Evolutionary conservation across 495 filamentous ascomycete genomes (phyloP).

Genomic region (Neurospora intermedia): DNA sequence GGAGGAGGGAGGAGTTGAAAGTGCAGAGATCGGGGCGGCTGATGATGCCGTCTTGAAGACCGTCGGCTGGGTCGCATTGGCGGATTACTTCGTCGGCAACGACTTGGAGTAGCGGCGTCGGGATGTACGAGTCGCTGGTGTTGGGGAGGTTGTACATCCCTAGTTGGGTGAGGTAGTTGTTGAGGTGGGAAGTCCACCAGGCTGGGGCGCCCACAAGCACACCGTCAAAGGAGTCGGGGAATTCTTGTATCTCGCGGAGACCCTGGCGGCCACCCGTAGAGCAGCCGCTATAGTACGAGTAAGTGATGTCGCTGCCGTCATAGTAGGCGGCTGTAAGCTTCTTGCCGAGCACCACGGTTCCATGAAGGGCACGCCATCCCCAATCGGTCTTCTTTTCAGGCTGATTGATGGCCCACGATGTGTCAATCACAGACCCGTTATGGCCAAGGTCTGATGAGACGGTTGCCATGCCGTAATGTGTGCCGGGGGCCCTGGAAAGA

Average conservation of each 20-base stretch:
- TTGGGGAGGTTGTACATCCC: constrained; percentile 29
- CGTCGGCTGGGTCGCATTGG: constrained; percentile 55
- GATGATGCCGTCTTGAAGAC: constrained; percentile 52
- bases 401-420: constrained; percentile 37
- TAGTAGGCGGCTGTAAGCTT: constrained; percentile 34
- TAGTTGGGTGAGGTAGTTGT: constrained; percentile 30
- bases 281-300: constrained; percentile 45
- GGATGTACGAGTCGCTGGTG: constrained; percentile 39
- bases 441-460: constrained; percentile 50
- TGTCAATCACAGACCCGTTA: constrained; percentile 28
- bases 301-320: constrained; percentile 16
- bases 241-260: constrained; percentile 38
- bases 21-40: constrained; percentile 47
- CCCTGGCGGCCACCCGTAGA: constrained; percentile 49
- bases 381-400: constrained; percentile 27
- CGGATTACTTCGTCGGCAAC: constrained; percentile 50
- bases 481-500: constrained; percentile 7
- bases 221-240: constrained; percentile 51
- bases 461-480: constrained; percentile 37
- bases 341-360: constrained; percentile 33
- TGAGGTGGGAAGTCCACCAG: constrained; percentile 41
- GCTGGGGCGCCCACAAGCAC: constrained; percentile 30
- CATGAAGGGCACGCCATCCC: constrained; percentile 39
- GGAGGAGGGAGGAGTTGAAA: constrained; percentile 40
- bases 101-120: constrained; percentile 34